Evolutionary conservation across 164 flowering plant genomes (phyloP), one percentile per base, ranked within the genome.

Genomic region (Chimonanthus salicifolius): DNA sequence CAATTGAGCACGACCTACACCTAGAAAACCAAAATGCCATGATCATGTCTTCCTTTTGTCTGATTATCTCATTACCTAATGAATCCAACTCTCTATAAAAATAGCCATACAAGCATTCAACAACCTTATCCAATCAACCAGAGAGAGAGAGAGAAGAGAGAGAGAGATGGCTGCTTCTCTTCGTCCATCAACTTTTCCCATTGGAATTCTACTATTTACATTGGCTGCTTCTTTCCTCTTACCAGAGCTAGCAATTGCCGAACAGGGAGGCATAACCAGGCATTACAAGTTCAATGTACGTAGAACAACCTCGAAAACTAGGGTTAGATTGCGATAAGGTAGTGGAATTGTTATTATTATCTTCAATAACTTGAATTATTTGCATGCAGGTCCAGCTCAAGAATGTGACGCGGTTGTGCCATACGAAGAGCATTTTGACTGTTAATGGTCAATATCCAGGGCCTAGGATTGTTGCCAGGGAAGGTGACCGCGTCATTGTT

Each of bases 381-480:
- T 54, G 5, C 16, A n/a, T 54, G 47, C 82, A 84, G 86, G 75
- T 85, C 67, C 69, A 33, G 58, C 20, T 81, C 79, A 64, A 77
- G 46, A 84, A 80, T 51, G 76, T 84, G 43, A 86, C 87, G 4
- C 65, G 87, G 44, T 69, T 84, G 64, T 86, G 87, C 79, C 75
- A 69, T 70, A 80, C 83, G 0, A 86, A 76, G 77, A 81, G 72
- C 66, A 74, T 83, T 0, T 77, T 81, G 48, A 81, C 87, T 0
- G 88, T 84, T 0, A 84, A 86, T 67, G 88, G 88, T 33, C 71
- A 78, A 68, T 84, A 80, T 64, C 89, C 87, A 0, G 87, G 89
- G 48, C 89, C 89, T 69, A 76, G 78, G 4, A 67, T 86, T 18
- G 51, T 82, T 7, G 84, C 86, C 9, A 78, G 85, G 69, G 89